Base-by-base conservation (phyloP, 2,329 filamentous ascomycete species). In the Phialophora verrucosa region DNA sequence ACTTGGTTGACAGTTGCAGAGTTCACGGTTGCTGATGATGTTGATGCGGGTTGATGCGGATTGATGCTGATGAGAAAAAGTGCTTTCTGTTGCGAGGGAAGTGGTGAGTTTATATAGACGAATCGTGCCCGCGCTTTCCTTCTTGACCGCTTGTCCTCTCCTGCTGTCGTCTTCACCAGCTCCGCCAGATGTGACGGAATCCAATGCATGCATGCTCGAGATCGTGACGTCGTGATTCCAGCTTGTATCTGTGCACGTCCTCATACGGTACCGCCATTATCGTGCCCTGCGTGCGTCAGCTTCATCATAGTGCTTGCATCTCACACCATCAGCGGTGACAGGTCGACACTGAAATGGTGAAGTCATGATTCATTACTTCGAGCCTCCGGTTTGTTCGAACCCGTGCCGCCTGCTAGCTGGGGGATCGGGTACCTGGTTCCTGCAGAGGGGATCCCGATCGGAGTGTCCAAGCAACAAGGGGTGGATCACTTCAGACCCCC, bases 101-200 rank as follows among this genome's bases (percentile, higher is more conserved):
- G 14, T 8, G 27, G 1, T 14, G 53, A 10, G 51, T 54, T 67
- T 64, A 62, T 67, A 67, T 67, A 67, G 65, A 67, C 61, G n/a
- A 63, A 62, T 44, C 12, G 23, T 11, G n/a, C 12, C 12, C 57
- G 7, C 17, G 11, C 27, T 35, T 25, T 7, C 35, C 55, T 38
- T 27, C n/a, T n/a, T 29, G n/a, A 27, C 20, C 17, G 11, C 27
- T 31, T n/a, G 29, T 11, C 14, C 17, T 54, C 17, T n/a, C 51
- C 25, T 8, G 7, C 51, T 8, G 2, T 54, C 11, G 5, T 23
- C 20, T 53, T 27, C 27, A 25, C 20, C n/a, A 3, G 32, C 17
- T 5, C 38, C 4, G 38, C 38, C 38, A 44, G 38, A 20, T 6
- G 38, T 51, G 49, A 51, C 49, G 49, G 27, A 51, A 51, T 51